Conservation (phyloP, 2,329 filamentous ascomycete species). For the Davidsoniella neocaledoniae region DNA sequence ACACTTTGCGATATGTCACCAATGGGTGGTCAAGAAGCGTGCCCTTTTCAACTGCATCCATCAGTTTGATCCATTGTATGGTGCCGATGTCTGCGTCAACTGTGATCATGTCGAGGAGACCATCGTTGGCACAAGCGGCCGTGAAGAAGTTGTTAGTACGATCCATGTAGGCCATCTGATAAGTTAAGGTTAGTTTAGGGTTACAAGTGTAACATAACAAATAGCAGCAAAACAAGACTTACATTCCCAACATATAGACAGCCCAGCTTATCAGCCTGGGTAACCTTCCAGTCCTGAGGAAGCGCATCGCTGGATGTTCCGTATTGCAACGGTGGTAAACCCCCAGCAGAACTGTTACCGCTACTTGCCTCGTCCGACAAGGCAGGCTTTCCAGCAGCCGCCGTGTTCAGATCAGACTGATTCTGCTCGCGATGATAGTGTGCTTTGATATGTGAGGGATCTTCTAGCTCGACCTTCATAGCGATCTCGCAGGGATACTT, state of each 20-base stretch:
- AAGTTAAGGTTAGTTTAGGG: neutral
- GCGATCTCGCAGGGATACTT: constrained; percentile 82
- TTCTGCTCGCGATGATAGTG: constrained; percentile 42
- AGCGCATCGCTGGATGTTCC: constrained; percentile 66
- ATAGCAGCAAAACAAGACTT: constrained; percentile 19
- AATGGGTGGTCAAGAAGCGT: constrained; percentile 65
- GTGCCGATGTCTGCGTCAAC: constrained; percentile 61
- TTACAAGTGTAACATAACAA: no score
- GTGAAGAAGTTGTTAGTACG: constrained; percentile 77
- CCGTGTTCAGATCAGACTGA: constrained; percentile 5
- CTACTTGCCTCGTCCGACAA: constrained; percentile 15
- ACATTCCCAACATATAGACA: constrained; percentile 90
- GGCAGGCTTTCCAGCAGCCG: constrained; percentile 9
- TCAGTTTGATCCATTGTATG: constrained; percentile 47
- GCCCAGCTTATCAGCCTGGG: constrained; percentile 61
- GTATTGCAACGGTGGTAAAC: constrained; percentile 58
- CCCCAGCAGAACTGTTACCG: constrained; percentile 20
- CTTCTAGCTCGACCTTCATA: constrained; percentile 62
- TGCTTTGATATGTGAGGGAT: constrained; percentile 56
- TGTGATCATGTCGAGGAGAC: constrained; percentile 68
- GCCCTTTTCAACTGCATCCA: constrained; percentile 55
- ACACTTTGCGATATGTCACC: constrained; percentile 68
- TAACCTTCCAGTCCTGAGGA: constrained; percentile 58
- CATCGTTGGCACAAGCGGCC: constrained; percentile 66
- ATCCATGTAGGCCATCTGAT: constrained; percentile 76